Conservation (phyloP, 129 eudicot species). For the Oenanthe sinensis region DNA sequence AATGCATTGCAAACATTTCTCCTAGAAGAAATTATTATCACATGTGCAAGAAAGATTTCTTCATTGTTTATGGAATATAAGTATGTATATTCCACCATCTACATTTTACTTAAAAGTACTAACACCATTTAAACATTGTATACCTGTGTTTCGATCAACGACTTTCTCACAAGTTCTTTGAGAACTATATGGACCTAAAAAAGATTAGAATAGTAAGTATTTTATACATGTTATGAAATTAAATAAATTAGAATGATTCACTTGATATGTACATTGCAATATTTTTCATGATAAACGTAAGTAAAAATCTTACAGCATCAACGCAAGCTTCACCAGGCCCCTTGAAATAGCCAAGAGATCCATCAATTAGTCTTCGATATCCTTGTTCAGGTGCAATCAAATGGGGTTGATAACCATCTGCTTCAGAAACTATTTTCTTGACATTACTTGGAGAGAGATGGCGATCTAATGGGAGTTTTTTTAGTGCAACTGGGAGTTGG, state of each 20-base stretch:
- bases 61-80: neutral
- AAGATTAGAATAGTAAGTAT: neutral
- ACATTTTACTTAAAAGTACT: neutral
- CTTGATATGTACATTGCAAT: neutral
- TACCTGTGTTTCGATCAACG: slow-evolving; percentile 82
- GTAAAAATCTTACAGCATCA: slow-evolving; percentile 62
- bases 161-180: slow-evolving; percentile 95
- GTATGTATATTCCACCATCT: neutral
- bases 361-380: slow-evolving; percentile 92
- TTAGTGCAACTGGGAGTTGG: slow-evolving; percentile 95
- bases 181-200: slow-evolving; percentile 81
- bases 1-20: neutral
- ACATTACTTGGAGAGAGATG: slow-evolving; percentile 84
- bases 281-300: neutral
- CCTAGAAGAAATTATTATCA: neutral
- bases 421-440: slow-evolving; percentile 85
- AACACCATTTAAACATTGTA: neutral
- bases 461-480: slow-evolving; percentile 96
- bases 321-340: slow-evolving; percentile 99
- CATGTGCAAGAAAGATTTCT: neutral
- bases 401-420: slow-evolving; percentile 99
- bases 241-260: neutral
- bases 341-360: slow-evolving; percentile 96
- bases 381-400: slow-evolving; percentile 99
- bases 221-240: neutral